Evolutionary conservation across 1,139 yeast genomes (phyloP).

Genomic region (Yamadazyma oceani): DNA sequence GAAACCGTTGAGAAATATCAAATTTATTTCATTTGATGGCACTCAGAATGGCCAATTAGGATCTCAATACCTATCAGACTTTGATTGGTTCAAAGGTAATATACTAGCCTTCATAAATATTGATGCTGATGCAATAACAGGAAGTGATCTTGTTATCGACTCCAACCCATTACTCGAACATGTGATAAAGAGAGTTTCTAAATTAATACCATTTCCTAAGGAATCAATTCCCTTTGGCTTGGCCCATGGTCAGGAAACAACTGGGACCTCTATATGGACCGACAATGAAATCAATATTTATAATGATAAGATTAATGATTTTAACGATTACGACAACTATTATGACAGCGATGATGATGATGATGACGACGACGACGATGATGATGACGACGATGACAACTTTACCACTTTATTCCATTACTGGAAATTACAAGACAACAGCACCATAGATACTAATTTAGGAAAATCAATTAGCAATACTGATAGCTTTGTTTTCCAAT

Average conservation of each 20-base stretch:
- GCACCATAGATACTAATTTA: conserved; percentile 31
- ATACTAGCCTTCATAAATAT: conserved; percentile 40
- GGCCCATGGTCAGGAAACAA: background rate
- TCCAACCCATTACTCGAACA: conserved; percentile 39
- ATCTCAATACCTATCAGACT: conserved; percentile 26
- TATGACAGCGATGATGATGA: conserved; percentile 4
- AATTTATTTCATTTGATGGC: conserved; percentile 48
- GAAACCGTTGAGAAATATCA: conserved; percentile 45
- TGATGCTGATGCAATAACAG: conserved; percentile 42
- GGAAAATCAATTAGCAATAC: conserved; percentile 26
- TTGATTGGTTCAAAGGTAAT: conserved; percentile 25
- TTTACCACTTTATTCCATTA: conserved; percentile 34
- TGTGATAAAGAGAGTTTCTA: conserved; percentile 30
- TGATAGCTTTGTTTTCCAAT: conserved; percentile 37
- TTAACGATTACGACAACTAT: background rate
- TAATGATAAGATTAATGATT: too few relatives aligned
- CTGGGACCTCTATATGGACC: too few relatives aligned
- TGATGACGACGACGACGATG: conserved; percentile 15
- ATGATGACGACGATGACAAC: conserved; percentile 23
- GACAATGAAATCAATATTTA: too few relatives aligned
- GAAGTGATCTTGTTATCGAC: conserved; percentile 39
- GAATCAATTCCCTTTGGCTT: conserved; percentile 16
- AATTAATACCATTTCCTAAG: conserved; percentile 36
- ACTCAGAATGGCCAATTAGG: conserved; percentile 37
- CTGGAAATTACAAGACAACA: conserved; percentile 39